Evolutionary conservation across 148 eudicot genomes (phyloP).

Genomic region (Chenopodium album): DNA sequence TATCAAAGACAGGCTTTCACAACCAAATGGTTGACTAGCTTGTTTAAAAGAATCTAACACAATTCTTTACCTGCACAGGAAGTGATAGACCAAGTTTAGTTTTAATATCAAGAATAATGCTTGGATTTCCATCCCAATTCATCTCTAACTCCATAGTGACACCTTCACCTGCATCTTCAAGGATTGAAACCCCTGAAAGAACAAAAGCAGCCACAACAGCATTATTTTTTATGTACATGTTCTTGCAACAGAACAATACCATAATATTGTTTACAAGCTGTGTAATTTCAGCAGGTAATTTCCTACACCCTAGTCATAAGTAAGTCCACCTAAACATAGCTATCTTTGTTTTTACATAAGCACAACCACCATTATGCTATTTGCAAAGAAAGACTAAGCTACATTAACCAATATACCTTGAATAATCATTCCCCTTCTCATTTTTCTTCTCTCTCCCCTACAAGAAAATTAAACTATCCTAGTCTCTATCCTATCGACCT

Average conservation of each 20-base stretch:
- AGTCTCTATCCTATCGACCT: too few species aligned
- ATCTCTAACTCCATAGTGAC: conserved; percentile 93
- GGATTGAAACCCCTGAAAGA: conserved; percentile 66
- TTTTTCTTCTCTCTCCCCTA: too few species aligned
- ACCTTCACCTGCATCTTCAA: conserved; percentile 78
- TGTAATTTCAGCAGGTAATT: neutral
- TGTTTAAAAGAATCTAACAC: neutral
- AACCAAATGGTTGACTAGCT: neutral
- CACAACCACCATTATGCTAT: too few species aligned
- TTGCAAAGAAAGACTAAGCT: too few species aligned
- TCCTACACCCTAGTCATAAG: neutral
- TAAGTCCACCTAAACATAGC: too few species aligned
- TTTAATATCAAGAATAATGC: conserved; percentile 87
- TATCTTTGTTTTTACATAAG: too few species aligned
- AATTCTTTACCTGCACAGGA: conserved; percentile 75
- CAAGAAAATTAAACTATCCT: too few species aligned
- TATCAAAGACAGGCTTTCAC: neutral
- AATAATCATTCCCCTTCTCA: too few species aligned
- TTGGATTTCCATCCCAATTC: conserved; percentile 99
- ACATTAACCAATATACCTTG: too few species aligned
- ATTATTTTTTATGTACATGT: neutral
- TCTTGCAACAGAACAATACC: neutral
- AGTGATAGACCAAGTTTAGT: conserved; percentile 84
- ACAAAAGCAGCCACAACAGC: conserved; percentile 1
- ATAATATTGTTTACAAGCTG: neutral